Evolutionary conservation across 768 basidiomycete species (phyloP), one percentile per base, ranked within the genome.

Genomic region (Trametes punicea): DNA sequence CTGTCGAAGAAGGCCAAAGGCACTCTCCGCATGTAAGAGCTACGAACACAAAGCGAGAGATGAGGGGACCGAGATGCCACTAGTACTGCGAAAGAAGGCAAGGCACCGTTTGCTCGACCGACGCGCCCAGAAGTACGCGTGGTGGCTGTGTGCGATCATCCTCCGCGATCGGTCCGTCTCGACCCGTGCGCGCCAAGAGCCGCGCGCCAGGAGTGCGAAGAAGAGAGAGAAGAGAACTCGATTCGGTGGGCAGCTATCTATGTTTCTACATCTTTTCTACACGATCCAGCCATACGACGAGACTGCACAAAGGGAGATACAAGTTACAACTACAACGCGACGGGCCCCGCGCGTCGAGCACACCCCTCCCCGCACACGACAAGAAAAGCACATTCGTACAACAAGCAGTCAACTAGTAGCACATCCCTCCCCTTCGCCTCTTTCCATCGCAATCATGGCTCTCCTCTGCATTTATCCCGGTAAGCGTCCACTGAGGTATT

Each of bases 381-480:
- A 40, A 31, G 26, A 27, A 42, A 41, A 21, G 26, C 44, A 20
- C 18, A 46, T 54, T 54, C 52, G 44, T 38, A 46, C 52, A 46
- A 46, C 52, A 54, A 27, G 33, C 47, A 49, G 13, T 15, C 6
- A 36, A 36, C 39, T 27, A 18, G 27, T n/a, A 20, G 40, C 52
- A 54, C 52, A 46, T 46, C 34, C 23, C 44, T n/a, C n/a, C n/a
- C n/a, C n/a, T n/a, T n/a, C n/a, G n/a, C 44, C 52, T 46, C 34
- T 36, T 46, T 7, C 44, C 45, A 34, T 34, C 51, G 4, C 23
- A 10, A 5, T 9, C 42, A 41, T 4, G 16, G 18, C n/a, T n/a
- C n/a, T n/a, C n/a, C n/a, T n/a, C n/a, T n/a, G n/a, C n/a, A n/a
- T n/a, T n/a, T n/a, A n/a, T n/a, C 29, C 31, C 36, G 29, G 20